phyloP scores from a whole-genome alignment of 495 filamentous ascomycete species.

The Penicillium cosmopolitanum region DNA sequence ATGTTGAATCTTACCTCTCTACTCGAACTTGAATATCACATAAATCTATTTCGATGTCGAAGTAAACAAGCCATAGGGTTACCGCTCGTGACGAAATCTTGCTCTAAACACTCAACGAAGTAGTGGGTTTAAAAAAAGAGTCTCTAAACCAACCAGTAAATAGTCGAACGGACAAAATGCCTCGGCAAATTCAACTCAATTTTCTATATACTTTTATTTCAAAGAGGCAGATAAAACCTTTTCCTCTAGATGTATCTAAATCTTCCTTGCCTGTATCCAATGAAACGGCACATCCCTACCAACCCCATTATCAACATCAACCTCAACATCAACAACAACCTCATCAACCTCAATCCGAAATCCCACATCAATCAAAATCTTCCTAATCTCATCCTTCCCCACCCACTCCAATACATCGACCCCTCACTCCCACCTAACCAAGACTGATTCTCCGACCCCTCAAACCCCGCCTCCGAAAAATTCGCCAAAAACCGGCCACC shows the following conservation, averaged over 20 bases:
- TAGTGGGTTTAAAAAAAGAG: too few relatives aligned
- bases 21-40: neutral
- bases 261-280: conserved; percentile 31
- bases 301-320: conserved; percentile 14
- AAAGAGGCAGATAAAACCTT: too few relatives aligned
- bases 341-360: conserved; percentile 29
- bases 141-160: too few relatives aligned
- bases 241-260: neutral
- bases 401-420: conserved; percentile 50
- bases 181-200: too few relatives aligned
- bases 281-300: conserved; percentile 16
- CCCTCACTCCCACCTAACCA: conserved; percentile 33
- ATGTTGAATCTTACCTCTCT: too few relatives aligned
- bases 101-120: too few relatives aligned
- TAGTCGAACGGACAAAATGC: too few relatives aligned
- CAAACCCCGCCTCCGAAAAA: conserved; percentile 33
- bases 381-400: conserved; percentile 29
- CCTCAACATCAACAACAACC: conserved; percentile 25
- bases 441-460: conserved; percentile 14
- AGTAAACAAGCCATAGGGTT: too few relatives aligned
- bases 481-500: conserved; percentile 45
- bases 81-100: too few relatives aligned
- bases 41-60: neutral
- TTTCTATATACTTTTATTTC: neutral
- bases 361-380: conserved; percentile 21